Conservation (phyloP, 23 red algal genomes). For the Pyropia haitanensis region DNA sequence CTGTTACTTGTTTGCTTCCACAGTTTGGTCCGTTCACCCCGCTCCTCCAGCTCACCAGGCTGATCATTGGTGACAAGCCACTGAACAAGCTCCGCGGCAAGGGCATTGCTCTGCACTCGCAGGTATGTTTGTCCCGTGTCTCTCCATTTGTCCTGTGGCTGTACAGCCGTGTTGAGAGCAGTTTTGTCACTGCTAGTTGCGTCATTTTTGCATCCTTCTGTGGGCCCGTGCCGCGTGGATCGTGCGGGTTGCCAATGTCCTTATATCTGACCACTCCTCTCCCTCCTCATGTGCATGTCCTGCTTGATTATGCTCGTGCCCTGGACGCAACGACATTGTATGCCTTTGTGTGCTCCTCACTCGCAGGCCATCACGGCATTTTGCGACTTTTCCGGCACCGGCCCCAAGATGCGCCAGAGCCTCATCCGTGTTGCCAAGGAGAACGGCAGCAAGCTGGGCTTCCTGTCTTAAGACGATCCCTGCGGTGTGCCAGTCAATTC, state of each 20-base stretch:
- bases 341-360: slow-evolving; percentile 18
- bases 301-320: no score
- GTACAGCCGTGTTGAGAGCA: no score
- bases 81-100: slow-evolving; percentile 90
- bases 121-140: slow-evolving; percentile 6
- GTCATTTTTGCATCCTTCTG: no score
- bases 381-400: slow-evolving; percentile 85
- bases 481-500: no score
- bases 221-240: no score
- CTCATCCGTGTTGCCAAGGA: slow-evolving; percentile 92
- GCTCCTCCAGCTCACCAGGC: slow-evolving; percentile 38
- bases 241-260: not conserved
- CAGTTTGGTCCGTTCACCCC: slow-evolving; percentile 94
- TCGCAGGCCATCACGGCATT: slow-evolving; percentile 94
- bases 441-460: slow-evolving; percentile 87
- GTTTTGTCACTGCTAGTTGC: not conserved
- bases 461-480: slow-evolving; percentile 61
- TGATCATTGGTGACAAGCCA: slow-evolving; percentile 77
- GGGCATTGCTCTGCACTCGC: slow-evolving; percentile 88
- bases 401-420: slow-evolving; percentile 69
- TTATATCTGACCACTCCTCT: no score
- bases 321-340: no score
- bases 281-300: no score
- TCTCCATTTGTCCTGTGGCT: not conserved
- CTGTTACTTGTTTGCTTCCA: not conserved